These are phyloP conservation scores for Ceratobasidium sp. DNA, from an alignment of 1,284 basidiomycete genomes.

Conservation along the genomic window DNA sequence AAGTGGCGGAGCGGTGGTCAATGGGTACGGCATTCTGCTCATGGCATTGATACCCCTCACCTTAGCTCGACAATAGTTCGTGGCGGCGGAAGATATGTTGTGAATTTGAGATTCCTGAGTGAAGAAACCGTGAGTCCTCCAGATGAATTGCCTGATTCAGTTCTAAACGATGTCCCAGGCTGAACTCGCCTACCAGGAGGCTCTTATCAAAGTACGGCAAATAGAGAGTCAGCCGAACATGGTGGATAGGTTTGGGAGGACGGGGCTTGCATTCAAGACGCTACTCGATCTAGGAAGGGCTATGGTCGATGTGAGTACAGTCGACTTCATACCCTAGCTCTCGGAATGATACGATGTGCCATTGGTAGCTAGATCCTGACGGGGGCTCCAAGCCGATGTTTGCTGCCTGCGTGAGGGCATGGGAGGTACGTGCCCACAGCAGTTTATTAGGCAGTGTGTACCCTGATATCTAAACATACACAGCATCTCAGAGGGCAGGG, in stretches of 20 bases:
- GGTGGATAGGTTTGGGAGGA: not conserved
- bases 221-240: not conserved
- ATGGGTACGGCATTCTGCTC: too few species aligned
- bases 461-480: not conserved
- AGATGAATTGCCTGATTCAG: too few species aligned
- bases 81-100: too few species aligned
- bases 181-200: too few species aligned
- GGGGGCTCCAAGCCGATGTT: not conserved
- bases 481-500: not conserved
- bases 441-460: not conserved
- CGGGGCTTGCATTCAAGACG: not conserved
- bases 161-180: too few species aligned
- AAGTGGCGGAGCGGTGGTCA: too few species aligned
- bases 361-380: conserved; percentile 3
- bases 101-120: too few species aligned
- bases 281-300: not conserved
- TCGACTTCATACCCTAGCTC: not conserved
- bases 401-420: not conserved
- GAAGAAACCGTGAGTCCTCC: too few species aligned
- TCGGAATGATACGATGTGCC: not conserved
- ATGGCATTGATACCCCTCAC: too few species aligned
- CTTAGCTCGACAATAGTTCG: too few species aligned
- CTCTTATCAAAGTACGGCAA: too few species aligned
- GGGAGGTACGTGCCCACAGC: not conserved
- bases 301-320: not conserved